A percentile compares a stretch with the other conserved stretches of the same genome.
Conservation (phyloP, 2,329 filamentous ascomycete species). For the Aspergillus persii region DNA sequence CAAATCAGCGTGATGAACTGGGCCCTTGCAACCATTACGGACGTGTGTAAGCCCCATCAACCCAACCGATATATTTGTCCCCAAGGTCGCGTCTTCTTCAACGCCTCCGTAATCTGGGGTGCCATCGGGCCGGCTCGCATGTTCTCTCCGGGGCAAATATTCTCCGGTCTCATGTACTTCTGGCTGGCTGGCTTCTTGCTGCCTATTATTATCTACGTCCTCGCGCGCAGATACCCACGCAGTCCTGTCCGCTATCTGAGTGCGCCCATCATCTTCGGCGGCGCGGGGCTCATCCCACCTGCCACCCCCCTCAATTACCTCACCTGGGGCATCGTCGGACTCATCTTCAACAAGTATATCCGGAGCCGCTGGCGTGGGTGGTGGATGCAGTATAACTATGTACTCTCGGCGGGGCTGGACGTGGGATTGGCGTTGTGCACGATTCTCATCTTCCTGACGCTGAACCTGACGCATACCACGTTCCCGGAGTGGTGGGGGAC, state of each 20-base stretch:
- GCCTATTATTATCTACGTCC: neutral
- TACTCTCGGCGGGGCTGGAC: too few relatives aligned
- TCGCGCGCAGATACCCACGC: slow-evolving; percentile 15
- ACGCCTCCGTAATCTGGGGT: slow-evolving; percentile 52
- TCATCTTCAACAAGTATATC: slow-evolving; percentile 67
- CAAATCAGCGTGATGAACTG: slow-evolving; percentile 41
- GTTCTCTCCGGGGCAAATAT: slow-evolving; percentile 49
- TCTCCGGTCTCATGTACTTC: slow-evolving; percentile 49
- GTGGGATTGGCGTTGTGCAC: too few relatives aligned
- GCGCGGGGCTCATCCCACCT: too few relatives aligned
- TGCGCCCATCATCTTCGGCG: slow-evolving; percentile 65
- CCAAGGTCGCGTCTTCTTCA: slow-evolving; percentile 49
- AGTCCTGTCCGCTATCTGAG: slow-evolving; percentile 64
- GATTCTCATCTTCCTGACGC: too few relatives aligned
- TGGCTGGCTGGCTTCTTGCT: slow-evolving; percentile 49
- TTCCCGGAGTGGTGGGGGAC: too few relatives aligned
- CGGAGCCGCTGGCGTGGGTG: slow-evolving; percentile 65
- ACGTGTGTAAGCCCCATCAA: slow-evolving; percentile 43
- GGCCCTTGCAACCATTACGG: slow-evolving; percentile 41
- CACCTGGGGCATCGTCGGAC: slow-evolving; percentile 51
- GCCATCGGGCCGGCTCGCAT: slow-evolving; percentile 52
- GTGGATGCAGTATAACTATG: slow-evolving; percentile 77
- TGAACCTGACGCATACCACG: too few relatives aligned
- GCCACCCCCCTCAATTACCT: too few relatives aligned
- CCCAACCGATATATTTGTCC: slow-evolving; percentile 51